Evolutionary conservation across 2,329 filamentous ascomycete species (phyloP).

Genomic region (Colletotrichum ledebouriae): DNA sequence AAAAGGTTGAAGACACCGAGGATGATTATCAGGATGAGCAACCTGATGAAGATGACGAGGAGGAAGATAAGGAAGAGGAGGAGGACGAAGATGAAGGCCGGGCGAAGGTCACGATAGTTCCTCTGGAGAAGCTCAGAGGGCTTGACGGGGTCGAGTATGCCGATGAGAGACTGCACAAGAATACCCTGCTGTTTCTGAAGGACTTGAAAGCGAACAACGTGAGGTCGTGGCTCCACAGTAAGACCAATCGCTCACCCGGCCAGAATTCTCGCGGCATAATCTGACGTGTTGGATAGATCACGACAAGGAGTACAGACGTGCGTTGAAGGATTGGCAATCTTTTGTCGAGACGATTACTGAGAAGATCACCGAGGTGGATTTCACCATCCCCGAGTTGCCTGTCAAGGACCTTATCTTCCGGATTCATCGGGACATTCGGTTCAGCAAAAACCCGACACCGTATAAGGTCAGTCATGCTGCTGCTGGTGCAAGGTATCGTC

Average conservation of each 20-base stretch:
- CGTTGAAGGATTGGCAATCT: slow-evolving; percentile 84
- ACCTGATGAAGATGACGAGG: slow-evolving; percentile 42
- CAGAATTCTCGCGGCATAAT: slow-evolving; percentile 23
- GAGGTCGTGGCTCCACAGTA: slow-evolving; percentile 71
- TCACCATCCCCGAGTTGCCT: slow-evolving; percentile 88
- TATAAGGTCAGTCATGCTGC: slow-evolving; percentile 76
- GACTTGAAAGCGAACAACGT: slow-evolving; percentile 73
- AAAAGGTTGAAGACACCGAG: slow-evolving; percentile 45
- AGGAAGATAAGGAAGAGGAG: slow-evolving; percentile 44
- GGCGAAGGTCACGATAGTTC: slow-evolving; percentile 56
- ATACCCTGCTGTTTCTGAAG: slow-evolving; percentile 69
- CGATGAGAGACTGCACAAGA: slow-evolving; percentile 67
- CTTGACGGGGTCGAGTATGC: slow-evolving; percentile 61
- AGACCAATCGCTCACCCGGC: slow-evolving; percentile 35
- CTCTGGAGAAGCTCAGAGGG: slow-evolving; percentile 57
- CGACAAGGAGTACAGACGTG: slow-evolving; percentile 82
- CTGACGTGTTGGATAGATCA: slow-evolving; percentile 66
- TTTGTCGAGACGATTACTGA: slow-evolving; percentile 81
- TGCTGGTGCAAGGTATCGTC: not conserved
- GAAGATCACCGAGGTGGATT: slow-evolving; percentile 78
- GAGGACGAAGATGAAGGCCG: slow-evolving; percentile 53
- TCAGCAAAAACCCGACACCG: slow-evolving; percentile 85
- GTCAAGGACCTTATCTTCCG: slow-evolving; percentile 88
- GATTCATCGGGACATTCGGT: slow-evolving; percentile 89
- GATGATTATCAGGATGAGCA: slow-evolving; percentile 43